A percentile compares a stretch with the other conserved stretches of the same genome.
These are phyloP conservation scores for Selaginella moellendorffii DNA, from an alignment of 75 land plant genomes.

Conservation along the genomic window DNA sequence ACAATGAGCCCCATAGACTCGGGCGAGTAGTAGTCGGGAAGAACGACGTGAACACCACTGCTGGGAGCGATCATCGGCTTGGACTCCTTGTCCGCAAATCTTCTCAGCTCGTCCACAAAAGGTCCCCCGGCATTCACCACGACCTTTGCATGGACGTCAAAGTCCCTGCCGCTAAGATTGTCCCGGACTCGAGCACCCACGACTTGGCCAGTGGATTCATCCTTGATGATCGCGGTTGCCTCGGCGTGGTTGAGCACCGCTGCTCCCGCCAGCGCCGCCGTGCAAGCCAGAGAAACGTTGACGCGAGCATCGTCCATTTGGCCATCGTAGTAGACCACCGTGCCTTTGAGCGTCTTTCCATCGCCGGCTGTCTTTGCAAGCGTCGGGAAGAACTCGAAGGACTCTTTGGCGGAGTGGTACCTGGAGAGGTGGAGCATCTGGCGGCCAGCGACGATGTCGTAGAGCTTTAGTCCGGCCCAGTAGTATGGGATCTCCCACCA, in stretches of 20 bases:
- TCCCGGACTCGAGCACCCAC: slow-evolving; percentile 60
- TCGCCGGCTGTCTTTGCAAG: slow-evolving; percentile 46
- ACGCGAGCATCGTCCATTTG: slow-evolving; percentile 94
- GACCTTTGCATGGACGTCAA: slow-evolving; percentile 85
- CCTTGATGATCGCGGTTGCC: slow-evolving; percentile 53
- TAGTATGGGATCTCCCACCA: slow-evolving; percentile 92
- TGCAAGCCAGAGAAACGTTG: slow-evolving; percentile 87
- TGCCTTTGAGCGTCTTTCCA: slow-evolving; percentile 61
- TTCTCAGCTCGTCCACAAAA: slow-evolving; percentile 84
- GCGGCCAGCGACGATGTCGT: slow-evolving; percentile 84
- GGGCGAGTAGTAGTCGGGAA: slow-evolving; percentile 96
- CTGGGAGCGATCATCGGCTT: slow-evolving; percentile 67
- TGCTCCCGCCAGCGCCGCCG: slow-evolving; percentile 92
- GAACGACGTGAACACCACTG: slow-evolving; percentile 91
- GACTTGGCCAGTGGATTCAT: slow-evolving; percentile 41
- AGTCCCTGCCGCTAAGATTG: slow-evolving; percentile 75
- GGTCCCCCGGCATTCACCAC: slow-evolving; percentile 96
- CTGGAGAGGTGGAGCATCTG: slow-evolving; percentile 77
- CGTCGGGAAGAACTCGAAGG: slow-evolving; percentile 78
- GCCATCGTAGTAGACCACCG: slow-evolving; percentile 96
- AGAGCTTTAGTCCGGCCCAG: slow-evolving; percentile 83
- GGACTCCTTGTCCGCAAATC: slow-evolving; percentile 51
- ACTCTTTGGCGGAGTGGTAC: slow-evolving; percentile 69
- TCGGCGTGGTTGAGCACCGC: slow-evolving; percentile 90
- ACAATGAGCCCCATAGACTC: slow-evolving; percentile 97